Evolutionary conservation across 2,329 filamentous ascomycete genomes (phyloP), one percentile per base, ranked within the genome.

Genomic region (Phyllosticta paracitricarpa): DNA sequence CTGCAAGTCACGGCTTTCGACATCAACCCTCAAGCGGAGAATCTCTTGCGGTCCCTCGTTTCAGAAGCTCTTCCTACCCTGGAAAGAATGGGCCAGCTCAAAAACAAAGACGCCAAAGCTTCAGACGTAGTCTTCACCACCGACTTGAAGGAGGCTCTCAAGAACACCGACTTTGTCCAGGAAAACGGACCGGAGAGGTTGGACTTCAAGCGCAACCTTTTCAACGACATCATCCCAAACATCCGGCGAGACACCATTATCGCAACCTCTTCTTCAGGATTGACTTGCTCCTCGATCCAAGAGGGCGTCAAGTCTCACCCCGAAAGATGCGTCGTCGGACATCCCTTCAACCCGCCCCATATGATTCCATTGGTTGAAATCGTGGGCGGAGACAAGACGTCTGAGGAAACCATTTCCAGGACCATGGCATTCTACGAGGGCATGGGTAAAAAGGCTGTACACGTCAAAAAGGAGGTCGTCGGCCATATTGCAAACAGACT

Each of bases 331-430:
- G 65, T 78, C 0, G 72, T 80, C 26, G 77, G 76, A 3, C 78
- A 80, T 64, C 77, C 78, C 0, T 79, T 79, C 69, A 79, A 80
- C 63, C 78, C 78, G 8, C 78, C 77, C 5, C 78, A 80, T 63
- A 68, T 80, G 19, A 76, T 80, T 22, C 77, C 77, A 0, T 69
- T 80, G 14, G 76, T 80, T 22, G 78, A 80, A 65, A 74, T 80
- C 0, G 77, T 79, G 1, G 73, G 73, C 8, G 72, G 74, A 2
- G 56, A 63, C 1, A 64, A 66, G 51, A 78, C 76, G 0, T 61
- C 67, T 4, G 17, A 61, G 0, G 59, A 59, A 0, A 64, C 67
- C 5, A 65, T 73, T 19, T 54, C 64, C 3, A 61, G 62, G 8
- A 69, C 75, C 1, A 70, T 76, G 64, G 65, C 54, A 0, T 79